phyloP scores from a whole-genome alignment of 208 protist genomes.

The Acanthamoeba healyi region DNA sequence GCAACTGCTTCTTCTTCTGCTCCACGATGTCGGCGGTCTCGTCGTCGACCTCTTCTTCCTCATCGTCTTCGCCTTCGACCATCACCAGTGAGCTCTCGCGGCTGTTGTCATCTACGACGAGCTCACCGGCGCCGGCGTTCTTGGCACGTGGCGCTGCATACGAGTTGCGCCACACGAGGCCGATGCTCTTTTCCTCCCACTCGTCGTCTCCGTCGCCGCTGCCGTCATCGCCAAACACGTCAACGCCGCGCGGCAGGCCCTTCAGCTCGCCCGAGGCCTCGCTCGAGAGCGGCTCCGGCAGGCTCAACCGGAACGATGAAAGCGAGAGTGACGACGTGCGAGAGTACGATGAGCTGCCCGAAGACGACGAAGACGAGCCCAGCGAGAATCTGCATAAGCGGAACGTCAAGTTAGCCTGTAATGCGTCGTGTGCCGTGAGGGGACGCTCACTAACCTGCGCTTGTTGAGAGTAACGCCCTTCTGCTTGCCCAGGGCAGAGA shows the following conservation, averaged over 20 bases:
- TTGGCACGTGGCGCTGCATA: background rate
- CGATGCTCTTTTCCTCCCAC: slow-evolving; percentile 63
- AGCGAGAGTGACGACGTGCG: slow-evolving; percentile 9
- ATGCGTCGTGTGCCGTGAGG: background rate
- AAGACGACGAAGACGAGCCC: slow-evolving; percentile 32
- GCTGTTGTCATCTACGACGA: background rate
- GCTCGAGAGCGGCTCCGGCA: slow-evolving; percentile 5
- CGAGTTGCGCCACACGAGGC: slow-evolving; percentile 53
- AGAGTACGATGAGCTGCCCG: background rate
- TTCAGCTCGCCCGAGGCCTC: slow-evolving; percentile 3
- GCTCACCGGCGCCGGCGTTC: background rate
- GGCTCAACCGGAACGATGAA: slow-evolving; percentile 54
- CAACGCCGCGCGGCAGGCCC: background rate
- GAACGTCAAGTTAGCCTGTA: no score
- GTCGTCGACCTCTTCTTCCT: background rate
- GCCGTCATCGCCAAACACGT: background rate
- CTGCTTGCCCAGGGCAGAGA: slow-evolving; percentile 31
- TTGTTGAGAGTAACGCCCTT: slow-evolving; percentile 51
- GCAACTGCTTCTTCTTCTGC: background rate
- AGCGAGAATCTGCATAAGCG: slow-evolving; percentile 45
- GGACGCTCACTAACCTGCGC: background rate
- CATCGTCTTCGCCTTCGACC: slow-evolving; percentile 24
- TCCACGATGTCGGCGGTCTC: background rate
- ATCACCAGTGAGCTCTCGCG: slow-evolving; percentile 25
- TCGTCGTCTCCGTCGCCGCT: background rate